Evolutionary conservation across 371 early-diverging fungal genomes (phyloP).

Genomic region (Mortierella sp.): DNA sequence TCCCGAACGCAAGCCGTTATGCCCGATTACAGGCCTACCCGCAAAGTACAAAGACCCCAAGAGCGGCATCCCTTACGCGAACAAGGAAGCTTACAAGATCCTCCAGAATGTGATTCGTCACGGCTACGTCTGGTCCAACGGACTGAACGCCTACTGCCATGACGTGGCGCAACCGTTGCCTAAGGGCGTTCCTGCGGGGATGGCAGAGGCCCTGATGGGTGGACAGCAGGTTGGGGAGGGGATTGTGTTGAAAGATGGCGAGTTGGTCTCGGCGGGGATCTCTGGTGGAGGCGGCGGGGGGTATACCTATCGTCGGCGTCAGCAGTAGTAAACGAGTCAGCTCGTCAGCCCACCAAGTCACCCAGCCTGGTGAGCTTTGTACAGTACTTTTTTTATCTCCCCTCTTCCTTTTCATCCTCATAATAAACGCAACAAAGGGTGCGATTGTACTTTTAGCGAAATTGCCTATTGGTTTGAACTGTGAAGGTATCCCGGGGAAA

Average conservation of each 20-base stretch:
- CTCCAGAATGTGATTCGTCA: slow-evolving; percentile 60
- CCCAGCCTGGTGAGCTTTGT: neutral
- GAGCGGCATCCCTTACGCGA: slow-evolving; percentile 76
- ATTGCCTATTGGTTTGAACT: neutral
- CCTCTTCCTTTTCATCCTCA: neutral
- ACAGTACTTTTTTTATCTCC: neutral
- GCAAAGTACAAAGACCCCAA: slow-evolving; percentile 78
- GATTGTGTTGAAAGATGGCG: slow-evolving; percentile 54
- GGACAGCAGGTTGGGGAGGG: slow-evolving; percentile 50
- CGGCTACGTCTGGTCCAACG: slow-evolving; percentile 57
- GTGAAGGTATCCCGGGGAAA: neutral
- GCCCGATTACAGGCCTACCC: slow-evolving; percentile 77
- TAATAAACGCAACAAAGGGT: neutral
- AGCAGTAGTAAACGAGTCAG: slow-evolving; percentile 11
- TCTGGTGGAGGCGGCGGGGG: slow-evolving; percentile 56
- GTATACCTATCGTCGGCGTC: slow-evolving; percentile 49
- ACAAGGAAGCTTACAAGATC: slow-evolving; percentile 69
- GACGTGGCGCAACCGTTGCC: slow-evolving; percentile 54
- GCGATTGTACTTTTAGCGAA: slow-evolving; percentile 2
- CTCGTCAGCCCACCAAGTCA: no score
- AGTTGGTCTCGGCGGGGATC: slow-evolving; percentile 43
- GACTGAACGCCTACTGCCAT: slow-evolving; percentile 55
- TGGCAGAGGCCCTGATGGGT: slow-evolving; percentile 54
- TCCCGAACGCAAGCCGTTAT: slow-evolving; percentile 59
- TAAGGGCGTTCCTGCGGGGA: slow-evolving; percentile 51